Base-by-base conservation (phyloP, 2,329 filamentous ascomycete species). In the Phialemoniopsis sp. region DNA sequence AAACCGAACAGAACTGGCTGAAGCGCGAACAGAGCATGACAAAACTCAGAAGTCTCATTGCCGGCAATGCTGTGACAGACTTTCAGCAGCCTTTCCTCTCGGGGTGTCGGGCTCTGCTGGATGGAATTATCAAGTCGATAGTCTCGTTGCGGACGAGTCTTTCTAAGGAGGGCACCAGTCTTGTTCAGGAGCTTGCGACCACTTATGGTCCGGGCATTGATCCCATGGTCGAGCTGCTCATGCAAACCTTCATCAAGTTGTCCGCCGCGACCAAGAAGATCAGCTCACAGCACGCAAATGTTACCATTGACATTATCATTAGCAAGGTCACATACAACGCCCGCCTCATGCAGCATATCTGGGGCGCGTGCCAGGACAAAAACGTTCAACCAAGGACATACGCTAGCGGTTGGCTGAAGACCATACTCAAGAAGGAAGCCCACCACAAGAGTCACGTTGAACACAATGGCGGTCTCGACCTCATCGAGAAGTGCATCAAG, bases 201-300 rank as follows among this genome's bases (percentile, higher is more conserved):
- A 80, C 76, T 8, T 81, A 87, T 34, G 89, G 89, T 1, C 75
- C 88, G 2, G 84, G 76, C 31, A 81, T 96, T 53, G 91, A 97
- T 54, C 78, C 85, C 10, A 87, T 95, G 81, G 85, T 93, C 8
- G 91, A 97, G 63, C 79, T 96, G 37, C 72, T 96, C 16, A 79
- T 97, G 64, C 89, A 95, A 55, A 85, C 80, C 19, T 80, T 96
- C 51, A 81, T 97, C 66, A 96, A 95, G 63, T 78, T 96, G 46
- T 90, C 85, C 48, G 88, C 83, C 9, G 83, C 82, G 17, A 94
- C 91, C 35, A 98, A 98, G 64, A 95, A 94, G 61, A 95, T 98
- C 50, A 82, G 80, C 41, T 89, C 89, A 1, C 84, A 95, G 54
- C 83, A 86, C 47, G 91, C 87, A 38, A 90, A 94, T 55, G 60